These are phyloP conservation scores for Alternaria sp. DNA, from an alignment of 2,329 filamentous ascomycete genomes.

Conservation along the genomic window DNA sequence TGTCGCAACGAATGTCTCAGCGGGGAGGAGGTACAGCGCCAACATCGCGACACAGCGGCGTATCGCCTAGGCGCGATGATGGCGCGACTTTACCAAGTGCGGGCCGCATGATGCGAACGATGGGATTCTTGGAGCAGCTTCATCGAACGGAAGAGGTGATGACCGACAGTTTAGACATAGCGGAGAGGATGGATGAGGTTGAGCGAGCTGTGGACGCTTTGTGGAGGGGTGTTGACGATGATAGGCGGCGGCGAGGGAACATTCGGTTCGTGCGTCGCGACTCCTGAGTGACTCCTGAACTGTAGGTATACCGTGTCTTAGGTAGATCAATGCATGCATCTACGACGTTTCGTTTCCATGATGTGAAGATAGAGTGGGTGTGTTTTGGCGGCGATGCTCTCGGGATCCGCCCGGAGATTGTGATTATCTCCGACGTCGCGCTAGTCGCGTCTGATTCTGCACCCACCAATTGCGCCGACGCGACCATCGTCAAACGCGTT, in stretches of 20 bases:
- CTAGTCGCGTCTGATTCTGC: neutral
- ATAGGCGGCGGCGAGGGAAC: neutral
- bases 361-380: neutral
- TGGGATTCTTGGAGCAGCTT: neutral
- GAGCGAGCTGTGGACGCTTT: neutral
- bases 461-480: neutral
- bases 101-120: neutral
- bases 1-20: neutral
- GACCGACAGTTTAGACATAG: neutral
- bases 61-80: neutral
- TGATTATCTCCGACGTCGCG: neutral
- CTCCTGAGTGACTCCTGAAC: no score
- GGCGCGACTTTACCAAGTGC: neutral
- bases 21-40: neutral
- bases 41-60: neutral
- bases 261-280: neutral
- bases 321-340: no score
- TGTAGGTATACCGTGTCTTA: accelerated
- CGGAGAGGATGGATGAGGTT: neutral
- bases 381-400: neutral
- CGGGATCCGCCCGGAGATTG: neutral
- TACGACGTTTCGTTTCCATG: neutral
- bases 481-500: neutral
- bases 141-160: neutral
- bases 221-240: neutral